Conservation (phyloP, 1,284 basidiomycete species). For the Vanrija sp. region DNA sequence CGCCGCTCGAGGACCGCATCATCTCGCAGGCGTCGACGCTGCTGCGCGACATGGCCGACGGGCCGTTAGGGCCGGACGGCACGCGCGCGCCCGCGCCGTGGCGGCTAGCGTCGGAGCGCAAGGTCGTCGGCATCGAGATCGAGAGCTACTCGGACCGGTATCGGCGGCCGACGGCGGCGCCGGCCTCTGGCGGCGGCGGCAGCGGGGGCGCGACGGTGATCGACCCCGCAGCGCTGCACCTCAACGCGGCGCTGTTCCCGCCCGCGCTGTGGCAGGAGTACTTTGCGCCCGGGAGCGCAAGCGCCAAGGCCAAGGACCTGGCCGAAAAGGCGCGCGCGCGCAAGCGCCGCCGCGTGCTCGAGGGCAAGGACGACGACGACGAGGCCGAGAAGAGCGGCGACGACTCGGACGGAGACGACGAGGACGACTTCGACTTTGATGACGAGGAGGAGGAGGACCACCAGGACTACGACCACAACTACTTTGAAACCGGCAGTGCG, state of each 20-base stretch:
- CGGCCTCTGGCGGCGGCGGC: background rate
- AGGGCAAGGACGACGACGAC: slow-evolving; percentile 11
- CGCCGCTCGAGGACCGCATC: slow-evolving; percentile 21
- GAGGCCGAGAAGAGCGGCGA: slow-evolving; percentile 4
- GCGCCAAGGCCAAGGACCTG: background rate
- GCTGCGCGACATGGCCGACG: slow-evolving; percentile 20
- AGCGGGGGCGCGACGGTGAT: slow-evolving; percentile 18
- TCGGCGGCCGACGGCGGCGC: slow-evolving; percentile 1
- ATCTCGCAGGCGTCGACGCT: slow-evolving; percentile 22
- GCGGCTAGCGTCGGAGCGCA: slow-evolving; percentile 37
- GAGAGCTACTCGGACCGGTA: slow-evolving; percentile 46
- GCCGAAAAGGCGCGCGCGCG: slow-evolving; percentile 4
- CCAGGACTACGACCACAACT: slow-evolving; percentile 49
- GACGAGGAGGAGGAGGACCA: slow-evolving; percentile 45
- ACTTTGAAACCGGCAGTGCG: slow-evolving; percentile 50
- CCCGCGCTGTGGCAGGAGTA: slow-evolving; percentile 43
- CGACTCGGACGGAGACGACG: slow-evolving; percentile 11
- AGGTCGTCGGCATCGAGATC: slow-evolving; percentile 45
- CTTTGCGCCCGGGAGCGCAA: slow-evolving; percentile 29
- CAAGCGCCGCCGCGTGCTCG: slow-evolving; percentile 7
- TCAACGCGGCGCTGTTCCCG: slow-evolving; percentile 42
- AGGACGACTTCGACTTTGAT: slow-evolving; percentile 45
- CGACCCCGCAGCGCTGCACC: slow-evolving; percentile 25
- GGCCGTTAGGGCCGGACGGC: slow-evolving; percentile 5
- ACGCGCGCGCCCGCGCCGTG: slow-evolving; percentile 26